Conservation (phyloP, 2,329 filamentous ascomycete species). For the Colletotrichum somersetense region DNA sequence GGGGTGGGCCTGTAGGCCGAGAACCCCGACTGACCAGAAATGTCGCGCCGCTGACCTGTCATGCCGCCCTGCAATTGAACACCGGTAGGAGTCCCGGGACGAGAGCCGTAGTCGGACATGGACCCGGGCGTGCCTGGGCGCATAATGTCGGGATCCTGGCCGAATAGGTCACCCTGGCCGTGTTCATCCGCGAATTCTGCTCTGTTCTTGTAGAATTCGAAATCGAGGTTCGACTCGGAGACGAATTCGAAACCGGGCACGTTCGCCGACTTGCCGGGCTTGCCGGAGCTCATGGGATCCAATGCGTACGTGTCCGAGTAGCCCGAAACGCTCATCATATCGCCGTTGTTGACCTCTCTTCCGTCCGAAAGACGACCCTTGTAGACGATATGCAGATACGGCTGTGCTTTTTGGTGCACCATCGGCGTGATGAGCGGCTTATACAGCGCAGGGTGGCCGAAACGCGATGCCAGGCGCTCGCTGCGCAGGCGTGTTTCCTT, state of each 20-base stretch:
- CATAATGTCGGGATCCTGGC: constrained; percentile 68
- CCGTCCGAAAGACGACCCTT: constrained; percentile 81
- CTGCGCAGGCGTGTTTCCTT: constrained; percentile 68
- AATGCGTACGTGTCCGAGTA: constrained; percentile 88
- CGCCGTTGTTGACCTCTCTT: constrained; percentile 68
- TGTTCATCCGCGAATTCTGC: constrained; percentile 89
- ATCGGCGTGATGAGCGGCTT: constrained; percentile 92
- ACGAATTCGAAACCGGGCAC: constrained; percentile 90
- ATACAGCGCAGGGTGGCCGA: constrained; percentile 92
- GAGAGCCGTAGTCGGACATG: constrained; percentile 59
- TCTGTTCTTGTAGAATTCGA: constrained; percentile 90
- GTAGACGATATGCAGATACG: constrained; percentile 87
- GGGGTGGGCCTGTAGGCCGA: constrained; percentile 36
- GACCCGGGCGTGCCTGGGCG: constrained; percentile 73
- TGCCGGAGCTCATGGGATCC: constrained; percentile 77
- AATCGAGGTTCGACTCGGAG: constrained; percentile 86
- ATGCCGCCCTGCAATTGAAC: constrained; percentile 51
- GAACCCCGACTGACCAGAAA: constrained; percentile 42
- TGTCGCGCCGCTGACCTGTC: constrained; percentile 39
- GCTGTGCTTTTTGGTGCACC: constrained; percentile 92
- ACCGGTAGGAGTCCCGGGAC: constrained; percentile 64
- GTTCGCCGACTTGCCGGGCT: constrained; percentile 60
- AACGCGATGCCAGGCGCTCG: constrained; percentile 81
- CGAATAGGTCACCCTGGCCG: constrained; percentile 80
- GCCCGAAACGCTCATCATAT: constrained; percentile 71